These are phyloP conservation scores for Beverwykella pulmonaria DNA, from an alignment of 495 filamentous ascomycete genomes.

Conservation along the genomic window DNA sequence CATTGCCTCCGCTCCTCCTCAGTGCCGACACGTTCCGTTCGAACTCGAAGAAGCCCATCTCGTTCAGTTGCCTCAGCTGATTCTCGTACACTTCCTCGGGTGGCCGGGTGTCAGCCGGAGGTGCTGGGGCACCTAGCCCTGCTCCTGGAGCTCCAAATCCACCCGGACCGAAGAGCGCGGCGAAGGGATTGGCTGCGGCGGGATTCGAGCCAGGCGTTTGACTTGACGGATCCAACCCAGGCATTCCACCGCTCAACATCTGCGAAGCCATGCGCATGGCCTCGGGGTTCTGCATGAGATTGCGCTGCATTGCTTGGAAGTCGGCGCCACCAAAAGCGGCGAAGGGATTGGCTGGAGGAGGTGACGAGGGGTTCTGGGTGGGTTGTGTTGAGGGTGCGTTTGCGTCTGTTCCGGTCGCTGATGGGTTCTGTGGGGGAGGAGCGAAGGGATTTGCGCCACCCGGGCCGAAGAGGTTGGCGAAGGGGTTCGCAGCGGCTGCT, in stretches of 20 bases:
- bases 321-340: conserved; percentile 42
- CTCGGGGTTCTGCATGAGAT: conserved; percentile 50
- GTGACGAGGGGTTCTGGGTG: conserved; percentile 12
- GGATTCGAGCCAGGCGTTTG: neutral
- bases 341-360: conserved; percentile 55
- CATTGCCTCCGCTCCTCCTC: conserved; percentile 86
- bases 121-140: conserved; percentile 51
- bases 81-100: conserved; percentile 92
- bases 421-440: conserved; percentile 4
- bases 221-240: neutral
- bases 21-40: conserved; percentile 89
- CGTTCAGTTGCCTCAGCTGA: conserved; percentile 90
- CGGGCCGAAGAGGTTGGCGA: conserved; percentile 61
- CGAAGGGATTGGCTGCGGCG: conserved; percentile 32
- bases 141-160: conserved; percentile 19
- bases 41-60: conserved; percentile 99
- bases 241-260: conserved; percentile 42
- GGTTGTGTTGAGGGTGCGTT: conserved; percentile 34
- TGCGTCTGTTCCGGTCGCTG: neutral
- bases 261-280: conserved; percentile 50
- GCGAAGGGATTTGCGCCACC: conserved; percentile 22
- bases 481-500: conserved; percentile 65
- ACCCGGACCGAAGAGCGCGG: conserved; percentile 27
- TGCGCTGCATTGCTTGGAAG: conserved; percentile 48
- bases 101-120: conserved; percentile 75